These are phyloP conservation scores for Leonotis leonurus DNA, from an alignment of 257 asterid genomes.

Conservation along the genomic window DNA sequence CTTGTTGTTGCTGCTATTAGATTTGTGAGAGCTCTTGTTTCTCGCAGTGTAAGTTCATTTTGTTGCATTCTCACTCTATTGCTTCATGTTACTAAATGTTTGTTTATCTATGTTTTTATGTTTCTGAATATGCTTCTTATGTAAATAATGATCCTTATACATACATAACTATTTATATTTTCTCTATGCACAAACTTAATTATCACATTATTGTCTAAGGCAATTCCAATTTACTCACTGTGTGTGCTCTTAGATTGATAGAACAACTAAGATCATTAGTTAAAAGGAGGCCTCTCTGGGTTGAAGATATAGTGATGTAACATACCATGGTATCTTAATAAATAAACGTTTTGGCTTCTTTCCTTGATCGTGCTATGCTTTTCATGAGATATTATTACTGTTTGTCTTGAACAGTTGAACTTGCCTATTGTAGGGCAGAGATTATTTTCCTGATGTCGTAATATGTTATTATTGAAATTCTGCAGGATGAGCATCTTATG, in stretches of 20 bases:
- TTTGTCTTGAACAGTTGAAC: neutral
- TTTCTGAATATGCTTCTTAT: slow-evolving; percentile 4
- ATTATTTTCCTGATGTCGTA: neutral
- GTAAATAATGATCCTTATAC: neutral
- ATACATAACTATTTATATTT: neutral
- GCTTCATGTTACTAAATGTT: neutral
- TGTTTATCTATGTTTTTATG: neutral
- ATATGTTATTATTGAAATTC: slow-evolving; percentile 4
- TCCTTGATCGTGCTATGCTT: neutral
- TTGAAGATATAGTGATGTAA: slow-evolving; percentile 4
- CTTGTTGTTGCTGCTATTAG: slow-evolving; percentile 91
- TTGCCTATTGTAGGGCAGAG: neutral
- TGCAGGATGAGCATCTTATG: slow-evolving; percentile 95
- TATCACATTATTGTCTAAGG: neutral
- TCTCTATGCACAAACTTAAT: neutral
- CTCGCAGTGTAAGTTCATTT: slow-evolving; percentile 75
- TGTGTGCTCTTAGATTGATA: neutral
- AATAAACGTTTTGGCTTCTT: neutral
- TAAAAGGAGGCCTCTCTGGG: neutral
- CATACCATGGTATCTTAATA: neutral
- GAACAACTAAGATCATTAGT: neutral
- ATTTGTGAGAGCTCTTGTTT: slow-evolving; percentile 73
- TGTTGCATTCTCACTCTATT: slow-evolving; percentile 1
- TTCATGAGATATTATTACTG: neutral
- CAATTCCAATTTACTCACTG: neutral